Conservation (phyloP, 2,329 filamentous ascomycete species). For the Hypocreales sp. region DNA sequence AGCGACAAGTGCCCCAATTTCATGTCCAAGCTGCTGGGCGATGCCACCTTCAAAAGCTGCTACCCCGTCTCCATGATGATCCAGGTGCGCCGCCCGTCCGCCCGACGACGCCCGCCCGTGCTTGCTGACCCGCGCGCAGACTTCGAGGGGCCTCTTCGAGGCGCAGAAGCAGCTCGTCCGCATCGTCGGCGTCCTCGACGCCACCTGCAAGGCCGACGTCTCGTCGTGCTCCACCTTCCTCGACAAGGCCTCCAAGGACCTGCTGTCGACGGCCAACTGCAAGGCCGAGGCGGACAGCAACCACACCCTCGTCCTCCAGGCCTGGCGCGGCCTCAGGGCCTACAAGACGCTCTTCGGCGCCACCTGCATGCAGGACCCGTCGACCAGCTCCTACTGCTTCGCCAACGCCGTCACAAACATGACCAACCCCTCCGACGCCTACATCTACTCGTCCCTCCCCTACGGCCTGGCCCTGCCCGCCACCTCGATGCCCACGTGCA, state of each 20-base stretch:
- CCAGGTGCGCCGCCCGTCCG: constrained; percentile 35
- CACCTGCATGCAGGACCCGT: constrained; percentile 58
- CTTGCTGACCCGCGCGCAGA: constrained; percentile 29
- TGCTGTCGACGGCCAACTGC: constrained; percentile 51
- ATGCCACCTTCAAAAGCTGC: constrained; percentile 55
- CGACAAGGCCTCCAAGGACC: constrained; percentile 44
- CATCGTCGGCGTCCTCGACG: constrained; percentile 65
- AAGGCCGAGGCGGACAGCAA: constrained; percentile 49
- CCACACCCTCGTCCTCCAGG: constrained; percentile 57
- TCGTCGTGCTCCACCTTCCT: constrained; percentile 52
- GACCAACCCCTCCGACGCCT: constrained; percentile 53
- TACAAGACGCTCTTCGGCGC: constrained; percentile 70
- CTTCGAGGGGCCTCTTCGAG: constrained; percentile 73
- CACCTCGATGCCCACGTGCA: constrained; percentile 57
- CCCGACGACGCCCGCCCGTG: no score
- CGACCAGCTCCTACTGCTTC: constrained; percentile 60
- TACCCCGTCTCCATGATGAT: constrained; percentile 75
- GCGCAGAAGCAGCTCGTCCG: constrained; percentile 53
- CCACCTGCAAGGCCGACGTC: constrained; percentile 56
- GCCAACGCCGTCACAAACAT: constrained; percentile 70
- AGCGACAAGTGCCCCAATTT: constrained; percentile 45
- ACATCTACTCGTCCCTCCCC: constrained; percentile 77
- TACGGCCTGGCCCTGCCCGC: constrained; percentile 57
- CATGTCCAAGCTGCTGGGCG: constrained; percentile 49
- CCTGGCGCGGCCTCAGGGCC: constrained; percentile 58